Evolutionary conservation across 2,329 filamentous ascomycete species (phyloP).

Genomic region (Fusarium sterilihyphosum): DNA sequence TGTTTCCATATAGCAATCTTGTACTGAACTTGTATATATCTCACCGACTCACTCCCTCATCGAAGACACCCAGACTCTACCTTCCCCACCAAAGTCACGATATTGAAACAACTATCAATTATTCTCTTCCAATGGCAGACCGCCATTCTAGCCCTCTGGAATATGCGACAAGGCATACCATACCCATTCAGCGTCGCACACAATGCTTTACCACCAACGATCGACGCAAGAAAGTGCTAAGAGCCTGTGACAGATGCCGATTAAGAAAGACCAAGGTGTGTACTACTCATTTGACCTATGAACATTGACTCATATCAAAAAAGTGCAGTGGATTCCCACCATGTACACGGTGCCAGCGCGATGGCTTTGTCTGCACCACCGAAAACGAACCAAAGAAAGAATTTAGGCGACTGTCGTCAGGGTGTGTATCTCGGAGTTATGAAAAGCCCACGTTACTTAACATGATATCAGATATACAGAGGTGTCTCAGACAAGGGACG

Average conservation of each 20-base stretch:
- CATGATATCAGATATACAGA: not conserved
- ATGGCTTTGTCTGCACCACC: not conserved
- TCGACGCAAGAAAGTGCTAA: not conserved
- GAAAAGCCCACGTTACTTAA: not conserved
- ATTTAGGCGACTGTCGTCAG: not conserved
- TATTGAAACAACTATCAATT: not conserved
- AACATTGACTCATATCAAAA: not conserved
- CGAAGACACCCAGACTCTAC: not conserved
- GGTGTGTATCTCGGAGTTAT: not conserved
- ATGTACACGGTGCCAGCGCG: not conserved
- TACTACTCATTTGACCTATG: fast-evolving
- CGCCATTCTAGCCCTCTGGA: fast-evolving
- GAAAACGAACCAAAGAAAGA: not conserved
- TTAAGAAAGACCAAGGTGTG: not conserved
- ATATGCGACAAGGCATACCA: not conserved
- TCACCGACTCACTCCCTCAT: not conserved
- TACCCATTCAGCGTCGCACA: not conserved
- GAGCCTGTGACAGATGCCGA: not conserved
- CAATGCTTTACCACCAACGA: not conserved
- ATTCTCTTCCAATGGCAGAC: not conserved
- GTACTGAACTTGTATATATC: no score
- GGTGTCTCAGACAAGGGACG: fast-evolving
- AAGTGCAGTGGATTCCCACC: not conserved
- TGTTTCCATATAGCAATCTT: no score
- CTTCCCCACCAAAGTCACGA: no score